Percentiles rank a stretch among this genome's conserved stretches.
phyloP scores from a whole-genome alignment of 805 yeast genomes.

The Spathaspora hagerdaliae region DNA sequence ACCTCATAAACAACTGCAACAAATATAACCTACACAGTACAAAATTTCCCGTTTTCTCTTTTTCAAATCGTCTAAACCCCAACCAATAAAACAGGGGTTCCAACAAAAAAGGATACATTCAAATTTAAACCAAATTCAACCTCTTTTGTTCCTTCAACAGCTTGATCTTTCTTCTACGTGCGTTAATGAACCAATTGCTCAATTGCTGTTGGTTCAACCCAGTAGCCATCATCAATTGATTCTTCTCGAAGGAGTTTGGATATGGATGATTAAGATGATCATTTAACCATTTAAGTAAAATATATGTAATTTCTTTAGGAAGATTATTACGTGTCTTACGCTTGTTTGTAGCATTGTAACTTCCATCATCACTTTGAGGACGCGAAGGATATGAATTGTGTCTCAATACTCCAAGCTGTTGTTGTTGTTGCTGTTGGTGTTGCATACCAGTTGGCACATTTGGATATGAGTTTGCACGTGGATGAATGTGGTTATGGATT shows the following conservation, averaged over 20 bases:
- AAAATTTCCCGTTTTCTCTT: too few species aligned
- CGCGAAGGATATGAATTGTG: slow-evolving; percentile 1
- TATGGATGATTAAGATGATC: slow-evolving; percentile 77
- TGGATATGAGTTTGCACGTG: background rate
- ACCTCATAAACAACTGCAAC: too few species aligned
- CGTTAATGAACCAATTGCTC: slow-evolving; percentile 86
- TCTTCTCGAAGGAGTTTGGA: slow-evolving; percentile 77
- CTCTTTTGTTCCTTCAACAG: slow-evolving; percentile 38
- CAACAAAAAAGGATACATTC: too few species aligned
- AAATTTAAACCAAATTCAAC: slow-evolving; percentile 7
- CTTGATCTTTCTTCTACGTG: slow-evolving; percentile 70
- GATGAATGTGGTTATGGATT: background rate
- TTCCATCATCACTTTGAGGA: background rate
- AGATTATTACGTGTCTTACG: slow-evolving; percentile 60
- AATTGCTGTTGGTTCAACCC: slow-evolving; percentile 79
- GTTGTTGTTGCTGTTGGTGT: background rate
- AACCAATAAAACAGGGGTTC: too few species aligned
- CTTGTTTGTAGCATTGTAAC: slow-evolving; percentile 5
- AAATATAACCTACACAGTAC: too few species aligned
- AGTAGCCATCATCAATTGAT: slow-evolving; percentile 62
- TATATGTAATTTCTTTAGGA: slow-evolving; percentile 74
- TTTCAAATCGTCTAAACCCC: too few species aligned
- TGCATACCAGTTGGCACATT: background rate
- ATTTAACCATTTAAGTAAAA: slow-evolving; percentile 68
- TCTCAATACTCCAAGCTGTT: background rate